These are phyloP conservation scores for Henckelia pumila DNA, from an alignment of 257 asterid species.

Conservation along the genomic window DNA sequence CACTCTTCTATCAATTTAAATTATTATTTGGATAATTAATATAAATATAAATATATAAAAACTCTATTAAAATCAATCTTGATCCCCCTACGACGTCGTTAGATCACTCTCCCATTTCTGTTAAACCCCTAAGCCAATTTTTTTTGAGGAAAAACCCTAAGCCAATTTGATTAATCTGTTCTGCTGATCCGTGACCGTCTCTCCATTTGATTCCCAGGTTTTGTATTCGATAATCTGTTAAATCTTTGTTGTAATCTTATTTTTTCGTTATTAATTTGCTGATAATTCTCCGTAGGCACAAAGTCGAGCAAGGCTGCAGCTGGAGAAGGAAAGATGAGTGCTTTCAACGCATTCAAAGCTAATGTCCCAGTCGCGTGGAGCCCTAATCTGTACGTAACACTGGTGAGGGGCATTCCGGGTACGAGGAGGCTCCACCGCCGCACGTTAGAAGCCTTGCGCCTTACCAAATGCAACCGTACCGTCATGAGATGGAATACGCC, in stretches of 20 bases:
- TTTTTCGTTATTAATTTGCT: background rate
- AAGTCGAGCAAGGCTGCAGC: background rate
- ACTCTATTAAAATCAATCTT: no score
- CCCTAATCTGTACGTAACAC: slow-evolving; percentile 74
- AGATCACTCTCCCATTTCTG: no score
- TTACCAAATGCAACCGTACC: slow-evolving; percentile 84
- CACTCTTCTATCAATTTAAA: no score
- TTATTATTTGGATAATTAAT: no score
- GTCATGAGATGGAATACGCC: slow-evolving; percentile 84
- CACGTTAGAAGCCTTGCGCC: slow-evolving; percentile 88
- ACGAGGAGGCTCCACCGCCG: slow-evolving; percentile 91
- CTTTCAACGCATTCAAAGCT: slow-evolving; percentile 78
- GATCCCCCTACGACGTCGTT: no score
- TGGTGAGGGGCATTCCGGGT: slow-evolving; percentile 96
- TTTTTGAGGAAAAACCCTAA: no score
- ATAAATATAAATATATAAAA: no score
- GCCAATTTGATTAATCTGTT: background rate
- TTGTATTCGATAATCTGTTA: background rate
- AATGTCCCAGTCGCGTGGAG: slow-evolving; percentile 88
- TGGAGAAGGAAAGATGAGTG: slow-evolving; percentile 57
- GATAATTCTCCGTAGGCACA: background rate
- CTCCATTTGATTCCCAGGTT: background rate
- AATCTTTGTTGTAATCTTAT: no score
- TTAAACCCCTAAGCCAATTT: background rate
- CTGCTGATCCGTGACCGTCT: background rate